Evolutionary conservation across 2,329 filamentous ascomycete species (phyloP), one percentile per base, ranked within the genome.

Genomic region (Fusarium palustre): DNA sequence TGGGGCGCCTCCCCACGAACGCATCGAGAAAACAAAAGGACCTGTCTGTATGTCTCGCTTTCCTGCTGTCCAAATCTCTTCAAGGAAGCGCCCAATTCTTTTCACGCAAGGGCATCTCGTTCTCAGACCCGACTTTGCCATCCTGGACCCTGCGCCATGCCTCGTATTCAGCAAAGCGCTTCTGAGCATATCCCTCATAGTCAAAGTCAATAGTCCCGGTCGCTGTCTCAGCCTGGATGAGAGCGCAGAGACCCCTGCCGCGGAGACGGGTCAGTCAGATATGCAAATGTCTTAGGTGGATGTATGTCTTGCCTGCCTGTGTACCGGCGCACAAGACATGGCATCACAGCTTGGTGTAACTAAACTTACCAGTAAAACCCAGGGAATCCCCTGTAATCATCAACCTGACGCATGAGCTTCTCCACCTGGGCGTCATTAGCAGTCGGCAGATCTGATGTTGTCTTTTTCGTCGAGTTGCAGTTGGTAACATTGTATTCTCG

Each of bases 151-250:
- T 33, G 1, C 70, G 64, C 70, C 69, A 72, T 18, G 48, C 65
- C 41, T 71, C 60, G 45, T 72, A 72, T 64, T 72, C 70, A 10
- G 16, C 49, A 12, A 72, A 47, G 36, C 70, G 69, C 61, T 58
- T 72, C 10, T 61, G 50, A 3, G 70, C 70, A 41, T 72, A 72
- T 33, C 68, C 70, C 6, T 59, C 62, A 43, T 72, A 72, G 62
- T 73, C 70, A 55, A 72, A 72, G 7, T 72, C 65, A 30, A 72
- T 72, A 43, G 61, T 55, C 48, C 70, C 70, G 20, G 70, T 73
- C 10, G 70, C 67, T 53, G 70, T 72, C 64, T 72, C 58, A n/a
- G 70, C 70, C 36, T 72, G 70, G 18, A 72, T 72, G 16, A 72
- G 45, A 7, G 70, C 70, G 34, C 70, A 72, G 2, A 72, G 70